A percentile compares a stretch with the other conserved stretches of the same genome.
Evolutionary conservation across 2,329 filamentous ascomycete genomes (phyloP).

Genomic region (Paecilomyces formosus): DNA sequence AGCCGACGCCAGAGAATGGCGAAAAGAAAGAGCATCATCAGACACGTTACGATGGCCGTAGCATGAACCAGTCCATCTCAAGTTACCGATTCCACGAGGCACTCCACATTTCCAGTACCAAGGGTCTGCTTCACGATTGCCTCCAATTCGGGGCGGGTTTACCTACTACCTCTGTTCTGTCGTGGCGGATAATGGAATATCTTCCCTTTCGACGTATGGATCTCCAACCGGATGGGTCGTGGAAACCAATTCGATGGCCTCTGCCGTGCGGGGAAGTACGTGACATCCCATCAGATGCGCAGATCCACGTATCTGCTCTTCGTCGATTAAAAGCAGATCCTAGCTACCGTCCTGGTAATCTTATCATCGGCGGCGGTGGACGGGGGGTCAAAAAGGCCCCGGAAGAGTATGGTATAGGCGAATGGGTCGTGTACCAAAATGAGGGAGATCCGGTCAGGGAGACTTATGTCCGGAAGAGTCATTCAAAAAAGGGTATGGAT

Average conservation of each 20-base stretch:
- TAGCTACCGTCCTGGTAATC: constrained; percentile 66
- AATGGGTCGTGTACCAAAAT: constrained; percentile 61
- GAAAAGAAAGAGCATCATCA: constrained; percentile 3
- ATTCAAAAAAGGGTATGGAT: constrained; percentile 21
- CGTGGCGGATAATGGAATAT: constrained; percentile 75
- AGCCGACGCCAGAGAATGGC: constrained; percentile 1
- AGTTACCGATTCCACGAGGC: constrained; percentile 48
- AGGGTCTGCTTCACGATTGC: constrained; percentile 61
- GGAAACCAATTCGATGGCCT: constrained; percentile 75
- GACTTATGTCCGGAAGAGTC: constrained; percentile 49
- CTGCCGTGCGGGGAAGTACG: constrained; percentile 69
- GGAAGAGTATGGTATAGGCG: constrained; percentile 56
- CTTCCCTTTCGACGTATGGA: constrained; percentile 78
- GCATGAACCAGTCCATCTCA: constrained; percentile 17
- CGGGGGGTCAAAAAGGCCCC: constrained; percentile 59
- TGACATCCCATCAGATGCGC: constrained; percentile 63
- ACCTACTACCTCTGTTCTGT: constrained; percentile 47
- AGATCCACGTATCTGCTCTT: constrained; percentile 68
- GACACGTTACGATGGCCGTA: constrained; percentile 1
- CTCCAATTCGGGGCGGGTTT: constrained; percentile 58
- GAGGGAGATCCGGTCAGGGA: constrained; percentile 63
- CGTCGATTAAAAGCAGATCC: constrained; percentile 59
- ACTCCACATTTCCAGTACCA: constrained; percentile 49
- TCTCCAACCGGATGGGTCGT: constrained; percentile 61
- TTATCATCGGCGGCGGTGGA: constrained; percentile 73